Conservation (phyloP, 2,329 filamentous ascomycete species). For the Aulographum hederae region DNA sequence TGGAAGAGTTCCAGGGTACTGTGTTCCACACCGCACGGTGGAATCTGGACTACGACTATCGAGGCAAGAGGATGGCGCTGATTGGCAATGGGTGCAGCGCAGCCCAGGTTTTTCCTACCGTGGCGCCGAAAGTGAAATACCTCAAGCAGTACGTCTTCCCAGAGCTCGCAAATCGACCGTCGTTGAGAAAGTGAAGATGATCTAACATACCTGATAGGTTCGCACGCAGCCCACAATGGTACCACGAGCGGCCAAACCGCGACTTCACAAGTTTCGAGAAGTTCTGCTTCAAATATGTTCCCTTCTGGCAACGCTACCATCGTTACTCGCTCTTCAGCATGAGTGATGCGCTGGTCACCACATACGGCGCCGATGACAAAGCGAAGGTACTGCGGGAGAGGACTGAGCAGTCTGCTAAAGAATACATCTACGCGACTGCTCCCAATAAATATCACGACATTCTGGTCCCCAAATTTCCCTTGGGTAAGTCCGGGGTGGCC, state of each 20-base stretch:
- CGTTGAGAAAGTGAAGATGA: too few species aligned
- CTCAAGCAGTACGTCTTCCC: conserved; percentile 11
- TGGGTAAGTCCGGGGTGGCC: too few species aligned
- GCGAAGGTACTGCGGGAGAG: conserved; percentile 2
- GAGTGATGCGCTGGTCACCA: conserved; percentile 7
- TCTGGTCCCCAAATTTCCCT: conserved; percentile 16
- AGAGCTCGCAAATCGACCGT: background rate
- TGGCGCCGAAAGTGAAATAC: conserved; percentile 8
- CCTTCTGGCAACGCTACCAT: conserved; percentile 9
- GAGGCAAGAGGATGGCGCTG: conserved; percentile 12
- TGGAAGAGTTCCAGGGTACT: conserved; percentile 11
- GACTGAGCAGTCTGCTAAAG: conserved; percentile 7
- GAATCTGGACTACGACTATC: conserved; percentile 10
- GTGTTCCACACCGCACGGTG: conserved; percentile 15
- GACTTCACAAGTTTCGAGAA: conserved; percentile 12
- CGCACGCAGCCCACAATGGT: conserved; percentile 14
- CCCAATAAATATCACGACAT: conserved; percentile 14
- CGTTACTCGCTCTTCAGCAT: conserved; percentile 6
- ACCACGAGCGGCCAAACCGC: conserved; percentile 16
- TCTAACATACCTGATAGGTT: too few species aligned
- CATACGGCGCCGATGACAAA: conserved; percentile 6
- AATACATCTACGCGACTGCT: conserved; percentile 9
- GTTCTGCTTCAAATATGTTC: conserved; percentile 16
- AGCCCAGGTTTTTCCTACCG: conserved; percentile 12
- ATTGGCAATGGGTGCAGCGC: conserved; percentile 16